These are phyloP conservation scores for Ramaria sp. DNA, from an alignment of 768 basidiomycete genomes.

Conservation along the genomic window DNA sequence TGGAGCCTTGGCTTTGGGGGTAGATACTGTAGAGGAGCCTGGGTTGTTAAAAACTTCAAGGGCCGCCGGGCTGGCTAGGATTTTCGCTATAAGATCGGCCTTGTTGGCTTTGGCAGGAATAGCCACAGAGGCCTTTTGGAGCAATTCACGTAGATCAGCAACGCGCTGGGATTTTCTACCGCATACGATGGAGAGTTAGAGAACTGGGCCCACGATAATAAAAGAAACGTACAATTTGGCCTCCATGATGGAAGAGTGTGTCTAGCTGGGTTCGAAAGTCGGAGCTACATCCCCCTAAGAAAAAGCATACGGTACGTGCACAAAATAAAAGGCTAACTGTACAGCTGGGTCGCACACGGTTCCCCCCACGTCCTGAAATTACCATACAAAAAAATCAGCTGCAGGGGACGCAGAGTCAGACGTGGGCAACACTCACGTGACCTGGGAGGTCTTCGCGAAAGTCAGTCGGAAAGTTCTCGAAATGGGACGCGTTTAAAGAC, in stretches of 20 bases:
- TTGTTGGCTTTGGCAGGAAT: slow-evolving; percentile 53
- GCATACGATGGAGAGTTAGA: slow-evolving; percentile 1
- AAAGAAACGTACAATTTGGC: slow-evolving; percentile 26
- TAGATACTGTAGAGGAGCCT: slow-evolving; percentile 20
- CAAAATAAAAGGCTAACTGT: background rate
- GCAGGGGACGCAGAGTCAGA: background rate
- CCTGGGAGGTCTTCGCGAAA: background rate
- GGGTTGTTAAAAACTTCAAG: slow-evolving; percentile 35
- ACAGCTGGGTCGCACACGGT: too few species aligned
- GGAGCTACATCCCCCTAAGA: background rate
- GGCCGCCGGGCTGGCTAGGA: slow-evolving; percentile 42
- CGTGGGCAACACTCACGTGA: background rate
- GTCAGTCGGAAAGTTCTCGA: slow-evolving; percentile 3
- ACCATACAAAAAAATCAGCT: background rate
- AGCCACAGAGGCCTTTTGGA: slow-evolving; percentile 38
- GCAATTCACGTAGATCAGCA: slow-evolving; percentile 55
- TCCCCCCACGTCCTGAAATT: too few species aligned
- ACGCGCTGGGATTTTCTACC: slow-evolving; percentile 56
- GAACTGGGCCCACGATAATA: background rate
- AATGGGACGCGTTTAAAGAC: background rate
- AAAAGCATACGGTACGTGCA: background rate
- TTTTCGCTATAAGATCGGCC: slow-evolving; percentile 52
- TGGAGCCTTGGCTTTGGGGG: slow-evolving; percentile 13
- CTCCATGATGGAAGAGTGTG: slow-evolving; percentile 21
- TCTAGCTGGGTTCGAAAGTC: background rate